Percentiles rank a stretch among this genome's conserved stretches.
Evolutionary conservation across 768 basidiomycete genomes (phyloP).

Genomic region (Tylopilus rubrobrunneus): DNA sequence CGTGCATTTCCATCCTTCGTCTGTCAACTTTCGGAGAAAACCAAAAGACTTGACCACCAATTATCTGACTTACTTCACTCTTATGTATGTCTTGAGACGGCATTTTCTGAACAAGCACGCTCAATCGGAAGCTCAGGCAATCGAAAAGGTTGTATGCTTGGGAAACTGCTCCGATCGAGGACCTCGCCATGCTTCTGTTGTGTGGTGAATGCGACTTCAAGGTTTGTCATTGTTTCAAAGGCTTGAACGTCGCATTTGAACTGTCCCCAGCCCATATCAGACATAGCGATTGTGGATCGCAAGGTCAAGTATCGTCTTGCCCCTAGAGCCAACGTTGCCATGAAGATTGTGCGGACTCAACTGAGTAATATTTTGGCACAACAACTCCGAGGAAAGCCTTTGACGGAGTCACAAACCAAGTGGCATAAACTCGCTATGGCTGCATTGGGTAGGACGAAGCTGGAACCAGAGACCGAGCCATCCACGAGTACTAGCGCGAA

Average conservation of each 20-base stretch:
- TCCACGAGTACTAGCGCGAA: conserved; percentile 1
- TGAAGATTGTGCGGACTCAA: conserved; percentile 73
- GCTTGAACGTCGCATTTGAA: not conserved
- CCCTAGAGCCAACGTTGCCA: conserved; percentile 71
- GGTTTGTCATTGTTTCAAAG: conserved; percentile 37
- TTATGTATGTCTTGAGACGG: conserved; percentile 54
- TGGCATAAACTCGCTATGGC: conserved; percentile 75
- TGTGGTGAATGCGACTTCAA: conserved; percentile 92
- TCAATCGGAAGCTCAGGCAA: conserved; percentile 54
- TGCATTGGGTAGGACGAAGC: conserved; percentile 53
- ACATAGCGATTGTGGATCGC: conserved; percentile 74
- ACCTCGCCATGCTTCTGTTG: conserved; percentile 72
- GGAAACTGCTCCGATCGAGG: conserved; percentile 90
- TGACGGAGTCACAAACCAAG: conserved; percentile 52
- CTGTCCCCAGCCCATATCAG: conserved; percentile 57
- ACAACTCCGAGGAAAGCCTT: conserved; percentile 59
- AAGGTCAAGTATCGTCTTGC: conserved; percentile 72
- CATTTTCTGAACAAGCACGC: not conserved
- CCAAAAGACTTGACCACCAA: conserved; percentile 68
- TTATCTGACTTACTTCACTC: conserved; percentile 79
- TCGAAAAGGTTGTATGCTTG: conserved; percentile 91
- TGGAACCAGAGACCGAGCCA: conserved; percentile 26
- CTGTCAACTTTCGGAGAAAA: conserved; percentile 78
- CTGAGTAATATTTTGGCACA: conserved; percentile 56
- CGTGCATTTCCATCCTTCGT: conserved; percentile 84